phyloP scores from a whole-genome alignment of 2,329 filamentous ascomycete species.

The Neofusicoccum umdonicola region DNA sequence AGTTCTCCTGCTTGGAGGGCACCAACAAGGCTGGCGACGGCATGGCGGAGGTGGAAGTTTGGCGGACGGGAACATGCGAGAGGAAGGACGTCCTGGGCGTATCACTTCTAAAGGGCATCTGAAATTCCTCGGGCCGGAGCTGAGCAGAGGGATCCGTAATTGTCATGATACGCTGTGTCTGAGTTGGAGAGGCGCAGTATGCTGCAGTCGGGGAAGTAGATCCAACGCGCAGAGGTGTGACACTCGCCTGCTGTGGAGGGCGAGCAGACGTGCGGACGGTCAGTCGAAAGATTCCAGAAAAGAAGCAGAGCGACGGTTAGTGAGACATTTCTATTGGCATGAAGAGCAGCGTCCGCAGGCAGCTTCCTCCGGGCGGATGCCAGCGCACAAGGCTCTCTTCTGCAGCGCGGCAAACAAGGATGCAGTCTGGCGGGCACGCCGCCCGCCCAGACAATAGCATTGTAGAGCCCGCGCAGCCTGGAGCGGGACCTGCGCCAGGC shows the following conservation, averaged over 20 bases:
- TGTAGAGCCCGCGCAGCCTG: not conserved
- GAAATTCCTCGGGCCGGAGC: conserved; percentile 24
- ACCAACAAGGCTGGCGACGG: conserved; percentile 5
- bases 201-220: conserved; percentile 18
- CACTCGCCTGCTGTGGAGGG: conserved; percentile 25
- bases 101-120: conserved; percentile 22
- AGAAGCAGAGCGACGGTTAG: conserved; percentile 29
- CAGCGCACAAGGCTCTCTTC: conserved; percentile 30
- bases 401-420: conserved; percentile 29
- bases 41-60: conserved; percentile 12
- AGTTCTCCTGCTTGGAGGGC: conserved; percentile 8
- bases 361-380: conserved; percentile 21
- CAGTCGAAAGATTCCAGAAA: conserved; percentile 25
- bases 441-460: not conserved
- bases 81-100: conserved; percentile 23
- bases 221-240: conserved; percentile 30
- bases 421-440: not conserved
- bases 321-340: conserved; percentile 28
- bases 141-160: conserved; percentile 29
- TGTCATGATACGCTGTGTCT: conserved; percentile 33
- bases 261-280: conserved; percentile 6
- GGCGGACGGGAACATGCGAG: conserved; percentile 13
- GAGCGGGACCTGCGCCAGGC: conserved; percentile 4
- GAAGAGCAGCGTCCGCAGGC: conserved; percentile 1
- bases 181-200: conserved; percentile 1